Conservation (phyloP, 140 eudicot genomes). For the Erigeron philadelphicus region DNA sequence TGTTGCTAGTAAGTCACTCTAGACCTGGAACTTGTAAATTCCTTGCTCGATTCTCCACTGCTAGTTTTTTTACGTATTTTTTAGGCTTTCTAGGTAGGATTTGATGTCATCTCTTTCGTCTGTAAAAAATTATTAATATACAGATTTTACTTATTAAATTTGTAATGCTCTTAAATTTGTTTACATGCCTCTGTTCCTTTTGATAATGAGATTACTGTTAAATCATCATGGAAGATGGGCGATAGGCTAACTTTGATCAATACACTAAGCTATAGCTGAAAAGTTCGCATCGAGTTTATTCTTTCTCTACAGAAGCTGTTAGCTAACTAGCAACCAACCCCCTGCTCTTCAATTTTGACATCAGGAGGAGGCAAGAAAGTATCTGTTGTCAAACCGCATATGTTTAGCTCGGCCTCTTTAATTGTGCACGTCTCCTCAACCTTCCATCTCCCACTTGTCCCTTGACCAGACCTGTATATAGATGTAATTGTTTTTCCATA, state of each 20-base stretch:
- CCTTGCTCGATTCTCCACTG: conserved; percentile 18
- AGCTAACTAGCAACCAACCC: conserved; percentile 4
- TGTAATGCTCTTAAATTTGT: conserved; percentile 20
- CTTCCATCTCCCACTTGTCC: conserved; percentile 48
- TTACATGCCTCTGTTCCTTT: neutral
- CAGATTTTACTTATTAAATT: conserved; percentile 17
- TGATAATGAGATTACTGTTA: neutral
- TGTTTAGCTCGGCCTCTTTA: conserved; percentile 71
- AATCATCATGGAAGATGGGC: neutral
- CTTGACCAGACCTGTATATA: conserved; percentile 58
- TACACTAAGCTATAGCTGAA: neutral
- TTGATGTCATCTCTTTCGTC: conserved; percentile 12
- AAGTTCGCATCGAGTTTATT: neutral
- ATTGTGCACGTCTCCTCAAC: conserved; percentile 70
- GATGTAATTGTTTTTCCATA: conserved; percentile 52
- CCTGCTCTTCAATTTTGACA: conserved; percentile 31
- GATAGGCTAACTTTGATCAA: neutral
- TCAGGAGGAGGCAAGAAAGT: conserved; percentile 67
- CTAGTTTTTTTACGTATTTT: conserved; percentile 26
- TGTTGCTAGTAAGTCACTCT: conserved; percentile 26
- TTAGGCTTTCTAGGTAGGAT: conserved; percentile 27
- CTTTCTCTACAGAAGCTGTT: neutral
- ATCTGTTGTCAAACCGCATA: conserved; percentile 53
- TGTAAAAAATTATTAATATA: conserved; percentile 26
- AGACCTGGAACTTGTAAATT: conserved; percentile 40